Evolutionary conservation across 805 yeast genomes (phyloP).

Genomic region (Zygotorulaspora chibaensis): DNA sequence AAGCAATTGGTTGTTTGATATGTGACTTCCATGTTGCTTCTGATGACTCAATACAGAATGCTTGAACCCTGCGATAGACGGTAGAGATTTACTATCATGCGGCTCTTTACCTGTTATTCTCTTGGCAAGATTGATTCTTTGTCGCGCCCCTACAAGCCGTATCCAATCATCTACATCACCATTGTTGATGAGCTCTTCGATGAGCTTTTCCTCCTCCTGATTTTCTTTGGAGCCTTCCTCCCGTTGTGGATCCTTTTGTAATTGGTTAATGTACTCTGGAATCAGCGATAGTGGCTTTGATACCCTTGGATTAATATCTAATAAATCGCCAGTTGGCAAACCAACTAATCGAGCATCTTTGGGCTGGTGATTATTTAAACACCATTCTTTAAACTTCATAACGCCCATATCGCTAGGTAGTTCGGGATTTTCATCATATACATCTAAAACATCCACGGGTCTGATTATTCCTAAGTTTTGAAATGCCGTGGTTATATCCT

Average conservation of each 20-base stretch:
- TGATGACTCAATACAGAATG: conserved; percentile 18
- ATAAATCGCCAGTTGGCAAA: conserved; percentile 31
- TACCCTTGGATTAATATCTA: conserved; percentile 16
- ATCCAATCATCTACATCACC: conserved; percentile 40
- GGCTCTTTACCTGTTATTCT: conserved; percentile 22
- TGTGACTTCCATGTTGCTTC: neutral
- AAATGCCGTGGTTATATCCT: conserved; percentile 71
- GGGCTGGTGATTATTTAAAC: conserved; percentile 41
- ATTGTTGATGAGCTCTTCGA: conserved; percentile 30
- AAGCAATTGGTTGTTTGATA: conserved; percentile 11
- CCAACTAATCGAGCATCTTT: conserved; percentile 41
- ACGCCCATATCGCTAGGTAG: conserved; percentile 46
- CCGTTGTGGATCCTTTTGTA: conserved; percentile 14
- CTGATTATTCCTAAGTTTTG: conserved; percentile 56
- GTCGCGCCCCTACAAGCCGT: conserved; percentile 30
- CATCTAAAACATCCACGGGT: conserved; percentile 53
- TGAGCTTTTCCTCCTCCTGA: conserved; percentile 21
- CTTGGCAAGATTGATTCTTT: conserved; percentile 24
- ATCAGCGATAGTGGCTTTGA: conserved; percentile 27
- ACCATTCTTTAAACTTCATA: conserved; percentile 53
- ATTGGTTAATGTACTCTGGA: conserved; percentile 33
- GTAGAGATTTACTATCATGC: conserved; percentile 18
- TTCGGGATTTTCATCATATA: conserved; percentile 45
- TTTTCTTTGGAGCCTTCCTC: conserved; percentile 12
- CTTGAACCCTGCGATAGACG: conserved; percentile 26